Conservation (phyloP, 2,329 filamentous ascomycete genomes). For the Botryosphaeria agaves region DNA sequence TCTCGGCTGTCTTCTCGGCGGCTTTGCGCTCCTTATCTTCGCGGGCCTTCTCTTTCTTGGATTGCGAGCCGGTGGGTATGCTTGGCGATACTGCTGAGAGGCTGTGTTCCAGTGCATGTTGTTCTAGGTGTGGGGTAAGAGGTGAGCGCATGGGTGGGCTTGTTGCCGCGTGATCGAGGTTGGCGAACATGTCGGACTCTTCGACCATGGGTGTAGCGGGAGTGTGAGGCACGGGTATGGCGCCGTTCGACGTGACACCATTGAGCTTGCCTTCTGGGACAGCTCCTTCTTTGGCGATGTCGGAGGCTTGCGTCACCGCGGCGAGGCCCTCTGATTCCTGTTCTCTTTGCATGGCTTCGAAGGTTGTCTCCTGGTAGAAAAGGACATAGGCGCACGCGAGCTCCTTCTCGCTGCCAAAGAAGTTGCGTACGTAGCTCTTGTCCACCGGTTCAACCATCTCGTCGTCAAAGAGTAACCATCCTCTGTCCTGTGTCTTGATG, state of each 20-base stretch:
- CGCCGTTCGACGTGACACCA: slow-evolving; percentile 9
- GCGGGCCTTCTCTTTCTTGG: slow-evolving; percentile 46
- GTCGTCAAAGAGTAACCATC: slow-evolving; percentile 93
- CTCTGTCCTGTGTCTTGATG: slow-evolving; percentile 89
- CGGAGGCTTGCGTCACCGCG: slow-evolving; percentile 20
- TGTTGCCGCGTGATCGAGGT: slow-evolving; percentile 49
- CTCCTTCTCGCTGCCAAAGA: slow-evolving; percentile 74
- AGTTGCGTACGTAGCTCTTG: slow-evolving; percentile 89
- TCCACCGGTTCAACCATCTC: slow-evolving; percentile 98
- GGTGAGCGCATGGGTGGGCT: slow-evolving; percentile 23
- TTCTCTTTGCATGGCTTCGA: slow-evolving; percentile 54
- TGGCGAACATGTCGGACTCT: slow-evolving; percentile 32
- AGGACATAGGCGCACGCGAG: slow-evolving; percentile 91
- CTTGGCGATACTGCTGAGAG: slow-evolving; percentile 5
- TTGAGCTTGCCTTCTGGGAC: slow-evolving; percentile 10
- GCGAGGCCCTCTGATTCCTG: slow-evolving; percentile 60
- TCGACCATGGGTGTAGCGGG: slow-evolving; percentile 22
- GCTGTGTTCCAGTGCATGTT: background rate
- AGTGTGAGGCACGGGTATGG: slow-evolving; percentile 14
- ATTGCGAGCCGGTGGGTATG: slow-evolving; percentile 27
- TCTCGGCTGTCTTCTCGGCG: slow-evolving; percentile 43
- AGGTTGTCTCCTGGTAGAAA: slow-evolving; percentile 85
- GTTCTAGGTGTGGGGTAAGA: slow-evolving; percentile 5
- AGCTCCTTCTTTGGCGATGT: slow-evolving; percentile 11
- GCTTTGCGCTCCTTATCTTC: slow-evolving; percentile 41